Percentiles rank a stretch among this genome's conserved stretches.
Evolutionary conservation across 805 yeast genomes (phyloP).

Genomic region (Wickerhamiella dianesei): DNA sequence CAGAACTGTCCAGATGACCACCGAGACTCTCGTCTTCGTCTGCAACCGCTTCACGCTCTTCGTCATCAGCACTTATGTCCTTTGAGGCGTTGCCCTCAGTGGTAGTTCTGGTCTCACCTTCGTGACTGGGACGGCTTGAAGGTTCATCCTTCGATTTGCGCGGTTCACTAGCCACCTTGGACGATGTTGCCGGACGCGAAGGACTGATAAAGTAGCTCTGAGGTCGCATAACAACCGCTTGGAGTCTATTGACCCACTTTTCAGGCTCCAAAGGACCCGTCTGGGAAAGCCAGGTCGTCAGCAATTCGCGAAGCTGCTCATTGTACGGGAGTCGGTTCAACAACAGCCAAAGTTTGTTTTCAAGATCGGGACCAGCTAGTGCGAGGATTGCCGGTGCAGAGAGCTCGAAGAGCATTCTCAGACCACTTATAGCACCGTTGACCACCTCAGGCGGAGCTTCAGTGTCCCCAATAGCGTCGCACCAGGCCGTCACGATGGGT

Average conservation of each 20-base stretch:
- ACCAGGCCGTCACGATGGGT: constrained; percentile 13
- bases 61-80: constrained; percentile 6
- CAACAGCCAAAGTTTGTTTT: constrained; percentile 48
- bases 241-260: constrained; percentile 47
- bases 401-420: constrained; percentile 44
- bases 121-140: no score
- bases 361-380: constrained; percentile 30
- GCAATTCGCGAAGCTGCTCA: constrained; percentile 31
- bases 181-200: not conserved
- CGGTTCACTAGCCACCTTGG: not conserved
- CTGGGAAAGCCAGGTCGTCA: constrained; percentile 49
- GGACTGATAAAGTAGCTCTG: constrained; percentile 8
- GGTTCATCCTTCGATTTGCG: no score
- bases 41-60: constrained; percentile 31
- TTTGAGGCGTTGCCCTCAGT: not conserved
- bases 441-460: constrained; percentile 3
- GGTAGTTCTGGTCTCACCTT: not conserved
- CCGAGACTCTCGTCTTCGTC: constrained; percentile 27
- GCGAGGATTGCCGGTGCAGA: constrained; percentile 35
- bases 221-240: constrained; percentile 26
- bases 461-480: constrained; percentile 4
- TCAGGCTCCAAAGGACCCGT: constrained; percentile 30
- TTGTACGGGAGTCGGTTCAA: constrained; percentile 36
- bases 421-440: constrained; percentile 38
- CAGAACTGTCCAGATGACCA: constrained; percentile 14